phyloP scores from a whole-genome alignment of 2,329 filamentous ascomycete genomes.

The Apiospora kogelbergensis region DNA sequence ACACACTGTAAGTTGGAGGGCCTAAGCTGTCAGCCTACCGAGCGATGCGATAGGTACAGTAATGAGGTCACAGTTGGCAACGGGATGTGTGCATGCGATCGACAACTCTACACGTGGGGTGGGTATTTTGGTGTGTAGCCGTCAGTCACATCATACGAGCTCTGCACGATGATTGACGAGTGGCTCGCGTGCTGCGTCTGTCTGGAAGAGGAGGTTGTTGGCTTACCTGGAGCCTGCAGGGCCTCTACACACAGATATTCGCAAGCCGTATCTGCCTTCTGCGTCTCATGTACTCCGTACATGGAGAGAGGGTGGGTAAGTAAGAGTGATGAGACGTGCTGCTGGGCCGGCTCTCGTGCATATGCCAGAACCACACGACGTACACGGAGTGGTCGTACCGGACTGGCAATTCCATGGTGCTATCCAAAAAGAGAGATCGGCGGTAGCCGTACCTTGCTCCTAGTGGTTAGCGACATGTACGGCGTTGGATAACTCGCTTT shows the following conservation, averaged over 20 bases:
- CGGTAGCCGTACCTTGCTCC: constrained; percentile 6
- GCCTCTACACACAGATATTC: neutral
- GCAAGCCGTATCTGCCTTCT: neutral
- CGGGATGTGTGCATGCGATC: constrained; percentile 4
- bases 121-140: neutral
- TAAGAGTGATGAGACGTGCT: neutral
- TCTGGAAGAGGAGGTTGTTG: neutral
- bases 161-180: neutral
- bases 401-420: neutral
- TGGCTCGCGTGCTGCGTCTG: neutral
- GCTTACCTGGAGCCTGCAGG: neutral
- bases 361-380: constrained; percentile 7
- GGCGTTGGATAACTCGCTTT: neutral
- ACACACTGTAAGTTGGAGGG: neutral
- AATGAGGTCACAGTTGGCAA: neutral
- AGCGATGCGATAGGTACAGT: neutral
- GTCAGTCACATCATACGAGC: constrained; percentile 6
- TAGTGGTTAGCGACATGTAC: constrained; percentile 2
- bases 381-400: neutral
- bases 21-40: neutral
- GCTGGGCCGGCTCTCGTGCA: constrained; percentile 1
- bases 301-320: neutral
- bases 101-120: constrained; percentile 1
- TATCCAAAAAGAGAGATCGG: constrained; percentile 8
- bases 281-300: neutral